Evolutionary conservation across 2,329 filamentous ascomycete species (phyloP).

Genomic region (Colletotrichum somersetense): DNA sequence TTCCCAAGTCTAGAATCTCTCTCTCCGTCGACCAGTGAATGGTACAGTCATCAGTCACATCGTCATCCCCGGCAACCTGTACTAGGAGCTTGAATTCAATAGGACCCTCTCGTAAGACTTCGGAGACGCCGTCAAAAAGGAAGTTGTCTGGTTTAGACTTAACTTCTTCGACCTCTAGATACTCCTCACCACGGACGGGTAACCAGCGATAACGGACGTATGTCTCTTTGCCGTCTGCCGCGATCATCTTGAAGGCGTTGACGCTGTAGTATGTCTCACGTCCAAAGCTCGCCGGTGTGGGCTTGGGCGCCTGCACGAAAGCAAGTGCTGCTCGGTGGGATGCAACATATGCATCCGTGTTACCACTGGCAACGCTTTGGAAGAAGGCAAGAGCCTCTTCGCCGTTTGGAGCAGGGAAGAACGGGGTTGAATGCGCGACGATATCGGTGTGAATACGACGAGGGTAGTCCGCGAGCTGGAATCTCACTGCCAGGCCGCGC

Average conservation of each 20-base stretch:
- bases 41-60: constrained; percentile 47
- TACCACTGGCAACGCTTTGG: constrained; percentile 53
- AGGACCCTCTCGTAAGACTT: constrained; percentile 51
- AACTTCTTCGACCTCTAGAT: constrained; percentile 54
- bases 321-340: constrained; percentile 59
- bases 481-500: constrained; percentile 62
- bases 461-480: constrained; percentile 55
- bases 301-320: constrained; percentile 64
- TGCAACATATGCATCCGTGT: constrained; percentile 57
- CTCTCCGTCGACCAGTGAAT: constrained; percentile 64
- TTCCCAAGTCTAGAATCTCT: constrained; percentile 63
- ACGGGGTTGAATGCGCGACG: constrained; percentile 60
- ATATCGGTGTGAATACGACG: constrained; percentile 67
- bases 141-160: constrained; percentile 56
- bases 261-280: constrained; percentile 62
- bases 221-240: constrained; percentile 55
- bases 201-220: constrained; percentile 63
- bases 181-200: constrained; percentile 57
- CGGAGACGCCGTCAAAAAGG: constrained; percentile 62
- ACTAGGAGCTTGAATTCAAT: constrained; percentile 62
- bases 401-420: constrained; percentile 65
- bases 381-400: constrained; percentile 66
- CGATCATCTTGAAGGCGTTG: constrained; percentile 62
- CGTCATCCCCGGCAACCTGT: constrained; percentile 56
- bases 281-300: constrained; percentile 61